Percentiles rank a stretch among this genome's conserved stretches.
Conservation (phyloP, 148 eudicot genomes). For the Polygonum aviculare region DNA sequence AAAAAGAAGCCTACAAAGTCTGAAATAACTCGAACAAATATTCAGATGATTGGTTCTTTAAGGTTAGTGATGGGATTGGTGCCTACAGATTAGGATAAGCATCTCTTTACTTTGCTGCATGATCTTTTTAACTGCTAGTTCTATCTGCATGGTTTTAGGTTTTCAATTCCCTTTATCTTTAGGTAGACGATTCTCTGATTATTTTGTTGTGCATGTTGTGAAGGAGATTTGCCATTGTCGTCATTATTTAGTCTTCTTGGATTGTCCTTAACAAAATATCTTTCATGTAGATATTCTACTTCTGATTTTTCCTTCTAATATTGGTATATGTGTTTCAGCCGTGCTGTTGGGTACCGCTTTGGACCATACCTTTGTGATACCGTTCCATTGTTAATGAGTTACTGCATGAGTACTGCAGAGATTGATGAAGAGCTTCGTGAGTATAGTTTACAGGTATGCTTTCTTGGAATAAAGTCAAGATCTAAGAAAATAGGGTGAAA, state of each 20-base stretch:
- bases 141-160: background rate
- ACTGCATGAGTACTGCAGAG: conserved; percentile 87
- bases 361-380: conserved; percentile 92
- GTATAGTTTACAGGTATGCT: conserved; percentile 39
- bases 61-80: conserved; percentile 31
- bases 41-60: conserved; percentile 97
- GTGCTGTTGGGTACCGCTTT: conserved; percentile 96
- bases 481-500: background rate
- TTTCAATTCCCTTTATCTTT: background rate
- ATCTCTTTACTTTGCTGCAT: background rate
- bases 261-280: background rate
- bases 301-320: background rate
- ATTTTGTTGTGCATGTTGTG: background rate
- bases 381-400: conserved; percentile 67
- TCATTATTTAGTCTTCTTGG: background rate
- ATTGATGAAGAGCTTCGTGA: conserved; percentile 98
- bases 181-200: background rate
- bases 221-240: background rate
- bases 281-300: background rate
- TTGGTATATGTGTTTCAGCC: conserved; percentile 27
- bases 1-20: conserved; percentile 59
- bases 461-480: background rate
- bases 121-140: too few species aligned
- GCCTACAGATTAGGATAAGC: background rate
- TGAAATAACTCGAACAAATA: conserved; percentile 81